A percentile compares a stretch with the other conserved stretches of the same genome.
Conservation (phyloP, 108 stramenopile genomes). For the Fragilaria radians region DNA sequence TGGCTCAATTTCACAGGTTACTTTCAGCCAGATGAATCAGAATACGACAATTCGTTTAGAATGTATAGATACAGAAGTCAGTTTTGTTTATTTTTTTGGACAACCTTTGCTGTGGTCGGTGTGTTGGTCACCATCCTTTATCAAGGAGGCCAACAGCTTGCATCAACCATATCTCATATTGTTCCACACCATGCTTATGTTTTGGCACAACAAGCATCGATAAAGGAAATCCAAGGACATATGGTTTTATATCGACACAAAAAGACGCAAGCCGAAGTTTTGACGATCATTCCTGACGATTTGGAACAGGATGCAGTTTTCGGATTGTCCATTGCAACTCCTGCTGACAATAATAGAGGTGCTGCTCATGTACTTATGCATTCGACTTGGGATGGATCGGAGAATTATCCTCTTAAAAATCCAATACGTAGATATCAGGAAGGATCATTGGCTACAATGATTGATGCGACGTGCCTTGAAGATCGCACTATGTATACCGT, state of each 20-base stretch:
- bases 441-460: constrained; percentile 87
- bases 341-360: constrained; percentile 71
- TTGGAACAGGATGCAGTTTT: constrained; percentile 85
- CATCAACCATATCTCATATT: background rate
- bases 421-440: constrained; percentile 88
- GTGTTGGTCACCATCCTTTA: background rate
- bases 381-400: constrained; percentile 85
- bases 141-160: background rate
- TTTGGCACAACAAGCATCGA: background rate
- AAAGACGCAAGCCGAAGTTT: constrained; percentile 61
- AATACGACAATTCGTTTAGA: background rate
- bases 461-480: constrained; percentile 91
- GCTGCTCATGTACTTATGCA: constrained; percentile 92
- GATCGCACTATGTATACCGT: constrained; percentile 94
- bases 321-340: constrained; percentile 92
- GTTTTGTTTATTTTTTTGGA: background rate
- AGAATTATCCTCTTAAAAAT: constrained; percentile 87
- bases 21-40: background rate
- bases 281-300: constrained; percentile 71
- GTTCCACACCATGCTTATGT: background rate
- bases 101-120: background rate
- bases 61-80: background rate
- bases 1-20: background rate
- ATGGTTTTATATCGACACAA: constrained; percentile 57
- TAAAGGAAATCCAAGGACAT: constrained; percentile 5